Evolutionary conservation across 768 basidiomycete genomes (phyloP), one percentile per base, ranked within the genome.

Genomic region (Coprinopsis cinerea): DNA sequence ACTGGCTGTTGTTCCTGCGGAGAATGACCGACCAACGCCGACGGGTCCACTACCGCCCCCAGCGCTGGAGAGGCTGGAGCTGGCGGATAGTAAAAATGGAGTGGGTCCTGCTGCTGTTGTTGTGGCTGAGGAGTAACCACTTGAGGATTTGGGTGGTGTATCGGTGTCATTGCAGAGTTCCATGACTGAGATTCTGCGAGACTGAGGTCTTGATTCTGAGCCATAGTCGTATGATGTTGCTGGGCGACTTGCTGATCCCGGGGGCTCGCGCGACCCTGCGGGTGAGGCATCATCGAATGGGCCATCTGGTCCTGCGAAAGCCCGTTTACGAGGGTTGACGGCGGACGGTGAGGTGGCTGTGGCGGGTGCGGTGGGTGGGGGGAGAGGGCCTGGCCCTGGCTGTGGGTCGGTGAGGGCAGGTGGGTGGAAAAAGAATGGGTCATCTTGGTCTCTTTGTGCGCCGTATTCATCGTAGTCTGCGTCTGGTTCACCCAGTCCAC

Each of bases 121-220:
- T 44, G 17, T 52, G 50, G 14, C 23, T 26, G 27, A 23, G 40
- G 24, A 28, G 46, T 15, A 41, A 23, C n/a, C 13, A 23, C 17
- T n/a, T 32, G 49, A 3, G 48, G 47, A 14, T 59, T 58, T 57
- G 53, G 58, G 49, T 55, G 59, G 57, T 59, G 59, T 48, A 55
- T 57, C 48, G 40, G 72, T 63, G 72, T 85, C 85, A 77, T 89
- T 88, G 78, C 87, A 88, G 76, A 90, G 83, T 58, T 90, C 88
- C 85, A 89, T 78, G 77, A 90, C 83, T 66, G 83, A 76, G 77
- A 90, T 81, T 53, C 88, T 71, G 58, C 88, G 77, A 70, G 83
- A 86, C 61, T 85, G 81, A 55, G 88, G 88, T 59, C 88, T 75
- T 59, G 84, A 87, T 56, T 87, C 85, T 55, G 75, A 62, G 20